Percentiles rank a stretch among this genome's conserved stretches.
phyloP scores from a whole-genome alignment of 2,329 filamentous ascomycete genomes.

The Monosporascus sp. region DNA sequence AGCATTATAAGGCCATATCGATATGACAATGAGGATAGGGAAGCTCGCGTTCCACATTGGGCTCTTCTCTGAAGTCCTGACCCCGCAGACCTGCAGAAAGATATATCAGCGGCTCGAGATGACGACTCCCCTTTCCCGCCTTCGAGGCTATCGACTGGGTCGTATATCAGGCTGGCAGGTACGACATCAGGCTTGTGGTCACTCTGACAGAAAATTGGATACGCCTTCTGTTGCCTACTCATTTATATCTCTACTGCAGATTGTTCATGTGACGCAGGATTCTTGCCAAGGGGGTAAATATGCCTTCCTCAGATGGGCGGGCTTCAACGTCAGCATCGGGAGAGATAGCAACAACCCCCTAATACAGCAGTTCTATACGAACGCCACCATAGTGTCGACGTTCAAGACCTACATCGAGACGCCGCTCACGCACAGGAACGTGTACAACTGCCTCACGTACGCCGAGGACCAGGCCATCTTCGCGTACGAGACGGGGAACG shows the following conservation, averaged over 20 bases:
- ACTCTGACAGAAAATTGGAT: conserved; percentile 43
- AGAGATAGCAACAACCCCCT: conserved; percentile 30
- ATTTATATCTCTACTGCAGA: no score
- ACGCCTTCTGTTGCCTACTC: conserved; percentile 3
- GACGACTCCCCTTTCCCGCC: background rate
- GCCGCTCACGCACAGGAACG: no score
- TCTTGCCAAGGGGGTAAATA: conserved; percentile 48
- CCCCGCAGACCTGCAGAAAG: background rate
- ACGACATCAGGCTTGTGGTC: conserved; percentile 38
- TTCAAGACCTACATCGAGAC: conserved; percentile 42
- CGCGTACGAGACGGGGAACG: no score
- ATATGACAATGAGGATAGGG: no score
- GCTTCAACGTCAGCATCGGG: conserved; percentile 34
- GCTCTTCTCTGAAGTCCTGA: background rate
- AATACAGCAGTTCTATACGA: conserved; percentile 42
- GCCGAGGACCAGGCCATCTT: no score
- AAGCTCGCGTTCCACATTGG: background rate
- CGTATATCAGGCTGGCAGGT: conserved; percentile 38
- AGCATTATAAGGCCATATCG: no score
- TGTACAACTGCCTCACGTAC: no score
- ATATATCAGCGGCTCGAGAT: background rate
- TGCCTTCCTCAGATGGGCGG: conserved; percentile 40
- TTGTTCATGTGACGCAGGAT: conserved; percentile 22
- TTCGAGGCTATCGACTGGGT: conserved; percentile 44
- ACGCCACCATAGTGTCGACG: conserved; percentile 33